Conservation (phyloP, 2,329 filamentous ascomycete species). For the Colletotrichum shisoi region DNA sequence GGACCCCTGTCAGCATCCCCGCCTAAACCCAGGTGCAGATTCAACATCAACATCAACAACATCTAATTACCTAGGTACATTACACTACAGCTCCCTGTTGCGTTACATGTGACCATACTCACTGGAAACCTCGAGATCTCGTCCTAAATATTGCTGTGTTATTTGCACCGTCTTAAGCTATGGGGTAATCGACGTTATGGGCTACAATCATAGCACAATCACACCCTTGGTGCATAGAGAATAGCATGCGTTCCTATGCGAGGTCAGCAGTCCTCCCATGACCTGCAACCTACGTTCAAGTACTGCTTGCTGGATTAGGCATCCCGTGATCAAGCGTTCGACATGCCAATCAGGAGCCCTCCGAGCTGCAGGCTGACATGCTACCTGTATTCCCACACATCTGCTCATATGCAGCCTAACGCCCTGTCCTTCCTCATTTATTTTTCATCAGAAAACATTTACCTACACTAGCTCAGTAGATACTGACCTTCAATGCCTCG, state of each 20-base stretch:
- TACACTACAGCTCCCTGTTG: too few relatives aligned
- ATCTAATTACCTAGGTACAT: too few relatives aligned
- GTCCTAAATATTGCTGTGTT: too few relatives aligned
- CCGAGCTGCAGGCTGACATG: constrained; percentile 6
- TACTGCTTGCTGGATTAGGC: not conserved
- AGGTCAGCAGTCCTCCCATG: not conserved
- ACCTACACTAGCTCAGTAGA: too few relatives aligned
- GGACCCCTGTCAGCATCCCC: constrained; percentile 10
- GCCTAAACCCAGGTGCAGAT: not conserved
- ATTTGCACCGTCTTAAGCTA: too few relatives aligned
- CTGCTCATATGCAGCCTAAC: not conserved
- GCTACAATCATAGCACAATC: too few relatives aligned
- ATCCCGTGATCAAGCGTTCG: not conserved
- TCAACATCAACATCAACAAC: not conserved
- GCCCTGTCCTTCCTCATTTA: too few relatives aligned
- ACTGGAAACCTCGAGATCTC: too few relatives aligned
- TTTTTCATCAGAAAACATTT: not conserved
- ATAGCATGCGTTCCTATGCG: not conserved
- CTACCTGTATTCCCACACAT: not conserved
- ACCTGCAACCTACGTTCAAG: not conserved
- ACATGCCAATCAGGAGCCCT: not conserved
- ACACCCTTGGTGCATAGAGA: too few relatives aligned
- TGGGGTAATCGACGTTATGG: too few relatives aligned
- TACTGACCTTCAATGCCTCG: too few relatives aligned
- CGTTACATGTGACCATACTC: too few relatives aligned